Evolutionary conservation across 257 asterid species (phyloP), one percentile per base, ranked within the genome.

Genomic region (Perilla frutescens): DNA sequence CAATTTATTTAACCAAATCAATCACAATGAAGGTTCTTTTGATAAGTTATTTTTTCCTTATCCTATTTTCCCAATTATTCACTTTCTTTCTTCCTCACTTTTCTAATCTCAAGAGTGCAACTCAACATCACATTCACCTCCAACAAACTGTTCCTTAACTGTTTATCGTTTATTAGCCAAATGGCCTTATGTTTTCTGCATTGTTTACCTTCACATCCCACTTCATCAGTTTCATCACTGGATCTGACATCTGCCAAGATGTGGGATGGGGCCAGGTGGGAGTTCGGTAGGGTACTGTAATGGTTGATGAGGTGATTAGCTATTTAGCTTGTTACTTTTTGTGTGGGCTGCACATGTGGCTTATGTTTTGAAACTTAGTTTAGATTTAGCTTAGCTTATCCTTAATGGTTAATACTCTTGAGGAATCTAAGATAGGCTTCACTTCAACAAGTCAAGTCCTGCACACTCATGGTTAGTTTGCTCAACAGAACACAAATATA

Each of bases 391-490:
- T 68, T 15, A n/a, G 32, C 29, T 36, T 39, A 34, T 9, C 6
- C 44, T 6, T 53, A 68, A 34, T 15, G 13, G 3, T 40, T 44
- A 26, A 10, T 3, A 8, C 55, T 62, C 62, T 20, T 32, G 45
- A 11, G 6, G 44, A 36, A 66, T 12, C 37, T 53, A n/a, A 20
- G n/a, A 48, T 44, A 60, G 31, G 41, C 40, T 71, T 9, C 44
- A 69, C 45, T 55, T 13, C 57, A 26, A 26, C 54, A 41, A 41
- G 57, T 43, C 48, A 55, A 55, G 66, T 45, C 48, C 20, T 14
- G 66, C 34, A 0, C 20, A 7, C 20, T 26, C 61, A 34, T 61
- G 48, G 26, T 65, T 72, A n/a, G 41, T 47, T 66, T 45, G 49
- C 31, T 58, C 13, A 6, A 53, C 56, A 53, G 40, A 51, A 64